phyloP scores from a whole-genome alignment of 768 basidiomycete species.

The Lentinula raphanica region DNA sequence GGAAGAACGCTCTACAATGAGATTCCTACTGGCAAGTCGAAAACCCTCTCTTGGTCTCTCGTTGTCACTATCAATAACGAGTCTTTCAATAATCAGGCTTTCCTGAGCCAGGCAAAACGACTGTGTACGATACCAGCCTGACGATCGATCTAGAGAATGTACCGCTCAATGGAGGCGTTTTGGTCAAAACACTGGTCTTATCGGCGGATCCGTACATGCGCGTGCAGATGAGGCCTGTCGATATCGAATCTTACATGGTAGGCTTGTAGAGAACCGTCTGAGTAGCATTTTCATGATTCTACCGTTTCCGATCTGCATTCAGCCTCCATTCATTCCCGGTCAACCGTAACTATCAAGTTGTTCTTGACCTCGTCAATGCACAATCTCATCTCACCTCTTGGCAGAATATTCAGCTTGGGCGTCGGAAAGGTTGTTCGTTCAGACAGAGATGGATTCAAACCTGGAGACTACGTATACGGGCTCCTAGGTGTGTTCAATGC shows the following conservation, averaged over 20 bases:
- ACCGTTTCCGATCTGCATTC: neutral
- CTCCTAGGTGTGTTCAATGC: constrained; percentile 8
- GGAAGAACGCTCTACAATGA: constrained; percentile 22
- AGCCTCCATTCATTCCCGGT: constrained; percentile 5
- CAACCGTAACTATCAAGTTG: constrained; percentile 9
- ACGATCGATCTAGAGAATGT: constrained; percentile 31
- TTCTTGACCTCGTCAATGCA: too few relatives aligned
- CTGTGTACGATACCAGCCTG: constrained; percentile 20
- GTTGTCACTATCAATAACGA: too few relatives aligned
- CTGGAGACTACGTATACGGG: constrained; percentile 24
- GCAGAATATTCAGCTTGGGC: constrained; percentile 12
- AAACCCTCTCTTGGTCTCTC: too few relatives aligned
- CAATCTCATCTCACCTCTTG: neutral
- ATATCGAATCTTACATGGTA: constrained; percentile 13
- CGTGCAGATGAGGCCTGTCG: constrained; percentile 21
- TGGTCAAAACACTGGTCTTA: constrained; percentile 31
- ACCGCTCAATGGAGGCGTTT: constrained; percentile 20
- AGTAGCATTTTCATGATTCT: too few relatives aligned
- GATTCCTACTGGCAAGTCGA: constrained; percentile 15
- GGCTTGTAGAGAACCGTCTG: neutral
- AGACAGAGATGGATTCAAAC: constrained; percentile 10
- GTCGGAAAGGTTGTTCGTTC: constrained; percentile 15
- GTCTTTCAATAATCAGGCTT: constrained; percentile 9
- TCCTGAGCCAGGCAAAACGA: constrained; percentile 22
- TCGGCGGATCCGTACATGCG: constrained; percentile 32